These are phyloP conservation scores for Auriscalpium microsporum DNA, from an alignment of 768 basidiomycete species.

Conservation along the genomic window DNA sequence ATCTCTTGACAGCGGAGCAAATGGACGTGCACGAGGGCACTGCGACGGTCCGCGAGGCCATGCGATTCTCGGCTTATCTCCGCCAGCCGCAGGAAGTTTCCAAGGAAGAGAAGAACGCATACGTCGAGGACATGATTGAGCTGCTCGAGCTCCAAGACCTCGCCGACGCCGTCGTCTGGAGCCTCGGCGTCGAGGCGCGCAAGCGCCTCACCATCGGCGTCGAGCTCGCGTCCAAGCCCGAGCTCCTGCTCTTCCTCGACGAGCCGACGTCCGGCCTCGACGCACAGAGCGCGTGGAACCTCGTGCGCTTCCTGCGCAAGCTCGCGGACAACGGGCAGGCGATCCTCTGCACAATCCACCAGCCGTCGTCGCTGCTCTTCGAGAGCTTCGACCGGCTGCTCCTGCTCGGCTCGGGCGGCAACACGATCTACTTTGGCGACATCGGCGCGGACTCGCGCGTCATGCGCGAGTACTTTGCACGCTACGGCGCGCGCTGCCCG, in stretches of 20 bases:
- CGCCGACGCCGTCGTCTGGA: constrained; percentile 74
- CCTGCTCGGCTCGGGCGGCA: constrained; percentile 71
- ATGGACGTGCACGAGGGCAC: constrained; percentile 83
- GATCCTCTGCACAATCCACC: constrained; percentile 87
- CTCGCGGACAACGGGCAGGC: constrained; percentile 82
- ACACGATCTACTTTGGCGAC: constrained; percentile 89
- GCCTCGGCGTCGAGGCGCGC: constrained; percentile 61
- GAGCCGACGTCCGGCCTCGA: constrained; percentile 51
- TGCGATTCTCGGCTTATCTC: constrained; percentile 81
- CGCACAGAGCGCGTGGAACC: constrained; percentile 70
- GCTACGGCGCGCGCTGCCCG: constrained; percentile 68
- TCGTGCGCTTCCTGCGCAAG: constrained; percentile 77
- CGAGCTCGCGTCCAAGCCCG: constrained; percentile 83
- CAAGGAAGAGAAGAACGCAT: constrained; percentile 67
- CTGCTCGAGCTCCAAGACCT: constrained; percentile 79
- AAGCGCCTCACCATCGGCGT: constrained; percentile 90
- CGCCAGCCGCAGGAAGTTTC: constrained; percentile 66
- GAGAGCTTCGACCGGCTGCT: constrained; percentile 76
- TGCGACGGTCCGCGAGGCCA: constrained; percentile 74
- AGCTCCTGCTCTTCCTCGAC: constrained; percentile 63
- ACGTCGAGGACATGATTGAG: constrained; percentile 79
- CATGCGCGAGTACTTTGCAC: constrained; percentile 70
- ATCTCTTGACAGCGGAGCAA: constrained; percentile 38
- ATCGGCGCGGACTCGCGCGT: constrained; percentile 69
- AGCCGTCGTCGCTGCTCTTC: constrained; percentile 80